A percentile compares a stretch with the other conserved stretches of the same genome.
phyloP scores from a whole-genome alignment of 805 yeast genomes.

The Sugiyamaella floridensis region DNA sequence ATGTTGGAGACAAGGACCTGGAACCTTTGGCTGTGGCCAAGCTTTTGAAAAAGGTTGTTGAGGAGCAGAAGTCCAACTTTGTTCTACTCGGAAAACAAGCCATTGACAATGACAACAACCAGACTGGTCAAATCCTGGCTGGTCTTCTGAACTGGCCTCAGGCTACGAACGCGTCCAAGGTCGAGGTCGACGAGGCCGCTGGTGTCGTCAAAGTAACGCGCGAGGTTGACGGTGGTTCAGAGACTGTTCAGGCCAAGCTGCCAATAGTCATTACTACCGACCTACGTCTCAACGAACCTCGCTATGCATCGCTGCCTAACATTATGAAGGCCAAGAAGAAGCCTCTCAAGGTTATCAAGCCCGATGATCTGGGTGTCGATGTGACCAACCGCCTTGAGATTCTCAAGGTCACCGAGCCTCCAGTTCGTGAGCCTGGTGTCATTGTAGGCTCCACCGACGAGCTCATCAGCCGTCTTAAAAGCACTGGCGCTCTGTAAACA shows the following conservation, averaged over 20 bases:
- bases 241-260: slow-evolving; percentile 64
- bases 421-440: slow-evolving; percentile 71
- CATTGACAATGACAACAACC: slow-evolving; percentile 90
- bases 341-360: slow-evolving; percentile 64
- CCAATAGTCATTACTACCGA: slow-evolving; percentile 91
- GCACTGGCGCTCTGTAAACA: slow-evolving; percentile 57
- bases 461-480: slow-evolving; percentile 69
- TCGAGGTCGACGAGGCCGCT: slow-evolving; percentile 56
- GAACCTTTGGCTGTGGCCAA: slow-evolving; percentile 92
- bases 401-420: slow-evolving; percentile 77
- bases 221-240: slow-evolving; percentile 95
- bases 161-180: slow-evolving; percentile 89
- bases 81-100: slow-evolving; percentile 94
- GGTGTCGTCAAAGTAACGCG: slow-evolving; percentile 64
- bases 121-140: slow-evolving; percentile 95
- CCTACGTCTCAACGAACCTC: slow-evolving; percentile 87
- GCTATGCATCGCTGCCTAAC: slow-evolving; percentile 92
- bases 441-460: slow-evolving; percentile 79
- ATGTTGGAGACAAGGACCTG: slow-evolving; percentile 61
- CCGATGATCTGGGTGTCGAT: slow-evolving; percentile 66
- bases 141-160: slow-evolving; percentile 94
- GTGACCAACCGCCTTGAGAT: slow-evolving; percentile 57
- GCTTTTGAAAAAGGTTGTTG: slow-evolving; percentile 64
- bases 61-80: slow-evolving; percentile 63
- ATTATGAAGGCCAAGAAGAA: slow-evolving; percentile 98